Evolutionary conservation across 257 asterid species (phyloP).

Genomic region (Lavandula angustifolia): DNA sequence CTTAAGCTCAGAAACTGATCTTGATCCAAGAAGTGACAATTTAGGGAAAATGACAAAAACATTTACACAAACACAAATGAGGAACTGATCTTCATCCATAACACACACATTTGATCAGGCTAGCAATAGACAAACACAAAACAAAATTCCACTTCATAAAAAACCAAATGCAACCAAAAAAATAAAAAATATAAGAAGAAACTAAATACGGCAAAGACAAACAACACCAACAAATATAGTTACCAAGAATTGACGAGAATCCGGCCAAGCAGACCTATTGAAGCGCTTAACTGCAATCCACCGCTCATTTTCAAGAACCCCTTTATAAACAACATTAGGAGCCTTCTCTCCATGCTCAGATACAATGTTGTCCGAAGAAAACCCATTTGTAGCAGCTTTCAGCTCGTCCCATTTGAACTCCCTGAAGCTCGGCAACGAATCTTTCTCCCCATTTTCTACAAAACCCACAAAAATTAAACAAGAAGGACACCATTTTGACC

Average conservation of each 20-base stretch:
- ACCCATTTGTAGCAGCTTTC: constrained; percentile 56
- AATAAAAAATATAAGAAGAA: no score
- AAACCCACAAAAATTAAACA: constrained; percentile 11
- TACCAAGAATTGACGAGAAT: constrained; percentile 58
- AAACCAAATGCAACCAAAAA: constrained; percentile 4
- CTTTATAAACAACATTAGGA: constrained; percentile 66
- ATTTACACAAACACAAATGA: not conserved
- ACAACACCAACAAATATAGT: constrained; percentile 26
- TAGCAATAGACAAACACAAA: constrained; percentile 16
- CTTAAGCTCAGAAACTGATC: constrained; percentile 7
- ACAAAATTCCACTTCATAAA: not conserved
- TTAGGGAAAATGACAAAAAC: no score
- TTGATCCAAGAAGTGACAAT: not conserved
- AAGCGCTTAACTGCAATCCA: constrained; percentile 65
- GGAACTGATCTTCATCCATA: not conserved
- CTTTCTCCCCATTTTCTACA: constrained; percentile 54
- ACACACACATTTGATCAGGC: not conserved
- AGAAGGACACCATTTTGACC: constrained; percentile 1
- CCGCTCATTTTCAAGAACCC: constrained; percentile 45
- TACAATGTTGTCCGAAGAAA: constrained; percentile 53
- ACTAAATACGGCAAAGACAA: not conserved
- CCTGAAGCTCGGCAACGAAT: constrained; percentile 44
- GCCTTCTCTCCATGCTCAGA: constrained; percentile 74
- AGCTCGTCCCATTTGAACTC: constrained; percentile 60
- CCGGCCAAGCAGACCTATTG: constrained; percentile 73